Evolutionary conservation across 139 green algal species (phyloP).

Genomic region (Volvox africanus): DNA sequence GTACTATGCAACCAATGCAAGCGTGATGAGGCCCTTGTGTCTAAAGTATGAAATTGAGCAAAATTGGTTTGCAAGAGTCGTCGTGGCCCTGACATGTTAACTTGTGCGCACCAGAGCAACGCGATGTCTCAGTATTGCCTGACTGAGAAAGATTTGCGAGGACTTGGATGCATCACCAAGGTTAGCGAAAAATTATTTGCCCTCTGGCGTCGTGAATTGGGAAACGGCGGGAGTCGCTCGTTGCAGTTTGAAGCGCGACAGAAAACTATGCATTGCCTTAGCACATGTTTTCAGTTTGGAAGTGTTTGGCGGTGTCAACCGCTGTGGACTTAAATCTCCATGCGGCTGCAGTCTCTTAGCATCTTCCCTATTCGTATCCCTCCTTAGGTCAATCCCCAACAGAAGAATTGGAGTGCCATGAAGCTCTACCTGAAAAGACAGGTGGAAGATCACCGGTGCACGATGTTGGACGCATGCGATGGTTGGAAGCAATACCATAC

Average conservation of each 20-base stretch:
- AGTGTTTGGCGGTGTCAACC: neutral
- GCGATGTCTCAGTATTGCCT: constrained; percentile 70
- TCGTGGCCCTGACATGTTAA: neutral
- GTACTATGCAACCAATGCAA: constrained; percentile 69
- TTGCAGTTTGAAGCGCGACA: neutral
- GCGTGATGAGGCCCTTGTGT: constrained; percentile 64
- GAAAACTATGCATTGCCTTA: neutral
- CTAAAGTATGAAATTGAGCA: constrained; percentile 60
- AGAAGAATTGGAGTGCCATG: constrained; percentile 78
- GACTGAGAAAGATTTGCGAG: constrained; percentile 70
- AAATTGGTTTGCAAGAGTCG: neutral
- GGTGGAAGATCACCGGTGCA: neutral
- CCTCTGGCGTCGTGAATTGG: neutral
- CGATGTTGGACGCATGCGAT: neutral
- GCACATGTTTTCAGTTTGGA: neutral
- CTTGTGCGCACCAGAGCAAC: constrained; percentile 50
- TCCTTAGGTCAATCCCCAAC: constrained; percentile 69
- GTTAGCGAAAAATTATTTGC: neutral
- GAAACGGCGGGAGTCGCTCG: no score
- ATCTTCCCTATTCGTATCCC: neutral
- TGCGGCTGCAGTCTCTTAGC: neutral
- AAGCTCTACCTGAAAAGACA: constrained; percentile 77
- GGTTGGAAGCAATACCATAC: neutral
- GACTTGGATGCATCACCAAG: constrained; percentile 68
- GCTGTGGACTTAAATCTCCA: neutral